Evolutionary conservation across 2,329 filamentous ascomycete genomes (phyloP).

Genomic region (Aspergillus arachidicola): DNA sequence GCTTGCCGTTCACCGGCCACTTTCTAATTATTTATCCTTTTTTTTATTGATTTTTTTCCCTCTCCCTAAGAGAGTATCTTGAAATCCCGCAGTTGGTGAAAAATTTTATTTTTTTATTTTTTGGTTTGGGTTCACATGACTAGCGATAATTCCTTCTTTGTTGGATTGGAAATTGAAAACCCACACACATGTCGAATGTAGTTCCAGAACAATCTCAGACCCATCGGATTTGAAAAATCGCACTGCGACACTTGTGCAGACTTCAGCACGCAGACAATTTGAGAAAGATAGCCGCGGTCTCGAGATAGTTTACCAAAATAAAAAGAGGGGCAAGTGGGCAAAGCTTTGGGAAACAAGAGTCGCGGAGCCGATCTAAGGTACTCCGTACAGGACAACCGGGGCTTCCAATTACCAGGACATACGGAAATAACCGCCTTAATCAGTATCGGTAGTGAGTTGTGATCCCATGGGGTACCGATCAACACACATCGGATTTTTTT

Average conservation of each 20-base stretch:
- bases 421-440: background rate
- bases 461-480: slow-evolving; percentile 7
- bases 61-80: background rate
- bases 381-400: background rate
- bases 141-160: background rate
- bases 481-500: background rate
- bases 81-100: background rate
- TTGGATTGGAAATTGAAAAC: background rate
- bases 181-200: background rate
- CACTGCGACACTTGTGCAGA: background rate
- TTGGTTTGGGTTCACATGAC: background rate
- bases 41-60: slow-evolving; percentile 1
- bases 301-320: background rate
- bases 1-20: slow-evolving; percentile 17
- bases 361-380: slow-evolving; percentile 9
- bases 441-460: background rate
- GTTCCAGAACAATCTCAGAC: slow-evolving; percentile 11
- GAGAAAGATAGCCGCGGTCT: slow-evolving; percentile 5
- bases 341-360: slow-evolving; percentile 13
- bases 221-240: background rate
- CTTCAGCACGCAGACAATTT: background rate
- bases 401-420: background rate
- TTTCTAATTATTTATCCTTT: background rate
- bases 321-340: slow-evolving; percentile 14
- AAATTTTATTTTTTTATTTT: background rate